Evolutionary conservation across 2,329 filamentous ascomycete genomes (phyloP).

Genomic region (Ceratocystiopsis brevicomis): DNA sequence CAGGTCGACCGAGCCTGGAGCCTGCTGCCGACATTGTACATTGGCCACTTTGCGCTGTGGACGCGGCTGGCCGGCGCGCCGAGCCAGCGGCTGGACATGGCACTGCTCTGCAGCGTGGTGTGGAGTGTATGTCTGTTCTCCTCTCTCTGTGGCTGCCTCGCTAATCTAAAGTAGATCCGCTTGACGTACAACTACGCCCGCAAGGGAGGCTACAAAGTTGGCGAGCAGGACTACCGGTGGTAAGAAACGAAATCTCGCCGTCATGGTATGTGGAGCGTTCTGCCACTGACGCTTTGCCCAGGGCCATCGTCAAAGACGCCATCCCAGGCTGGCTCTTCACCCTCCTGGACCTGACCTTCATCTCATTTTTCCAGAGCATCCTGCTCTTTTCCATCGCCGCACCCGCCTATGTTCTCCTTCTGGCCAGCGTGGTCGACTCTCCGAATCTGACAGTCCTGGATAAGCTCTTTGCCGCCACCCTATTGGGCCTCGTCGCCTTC

Average conservation of each 20-base stretch:
- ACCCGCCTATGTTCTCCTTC: conserved; percentile 67
- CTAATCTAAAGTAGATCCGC: conserved; percentile 34
- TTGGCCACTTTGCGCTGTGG: conserved; percentile 70
- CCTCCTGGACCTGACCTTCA: conserved; percentile 77
- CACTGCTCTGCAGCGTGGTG: conserved; percentile 48
- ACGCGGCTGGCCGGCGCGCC: conserved; percentile 55
- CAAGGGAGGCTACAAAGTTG: conserved; percentile 74
- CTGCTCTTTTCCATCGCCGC: conserved; percentile 57
- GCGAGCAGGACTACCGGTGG: conserved; percentile 93
- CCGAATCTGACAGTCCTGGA: conserved; percentile 26
- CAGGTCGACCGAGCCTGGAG: conserved; percentile 91
- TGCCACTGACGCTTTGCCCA: too few relatives aligned
- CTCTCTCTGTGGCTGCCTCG: neutral
- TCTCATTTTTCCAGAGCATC: conserved; percentile 64
- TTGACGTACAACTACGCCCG: conserved; percentile 96
- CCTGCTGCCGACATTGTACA: conserved; percentile 70
- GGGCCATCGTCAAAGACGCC: conserved; percentile 51
- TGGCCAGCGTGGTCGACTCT: conserved; percentile 44
- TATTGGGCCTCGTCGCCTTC: conserved; percentile 33
- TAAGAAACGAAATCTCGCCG: conserved; percentile 13
- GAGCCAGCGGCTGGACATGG: conserved; percentile 50
- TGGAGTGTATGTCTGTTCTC: conserved; percentile 50
- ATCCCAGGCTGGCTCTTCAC: conserved; percentile 52
- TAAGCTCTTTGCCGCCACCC: conserved; percentile 25
- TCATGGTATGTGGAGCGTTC: too few relatives aligned